These are phyloP conservation scores for Penicillium dipodomyicola DNA, from an alignment of 495 filamentous ascomycete genomes.

Conservation along the genomic window DNA sequence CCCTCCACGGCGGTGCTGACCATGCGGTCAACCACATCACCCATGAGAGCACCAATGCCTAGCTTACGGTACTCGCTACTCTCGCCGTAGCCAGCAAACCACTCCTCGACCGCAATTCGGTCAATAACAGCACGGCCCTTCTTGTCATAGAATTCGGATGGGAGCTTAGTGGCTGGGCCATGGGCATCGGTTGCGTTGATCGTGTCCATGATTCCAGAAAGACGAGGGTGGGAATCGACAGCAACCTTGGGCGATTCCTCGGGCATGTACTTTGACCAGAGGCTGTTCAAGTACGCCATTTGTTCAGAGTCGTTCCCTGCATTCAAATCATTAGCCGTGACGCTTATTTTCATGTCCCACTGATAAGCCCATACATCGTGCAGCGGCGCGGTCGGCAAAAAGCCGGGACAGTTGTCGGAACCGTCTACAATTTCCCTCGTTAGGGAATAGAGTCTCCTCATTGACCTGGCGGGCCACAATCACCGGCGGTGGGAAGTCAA, in stretches of 20 bases:
- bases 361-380: slow-evolving; percentile 54
- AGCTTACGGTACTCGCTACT: slow-evolving; percentile 79
- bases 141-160: slow-evolving; percentile 81
- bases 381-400: slow-evolving; percentile 78
- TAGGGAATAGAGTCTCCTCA: slow-evolving; percentile 92
- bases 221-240: slow-evolving; percentile 78
- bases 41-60: slow-evolving; percentile 80
- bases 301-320: slow-evolving; percentile 73
- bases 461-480: slow-evolving; percentile 68
- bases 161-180: slow-evolving; percentile 72
- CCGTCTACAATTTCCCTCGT: slow-evolving; percentile 79
- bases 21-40: slow-evolving; percentile 85
- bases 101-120: slow-evolving; percentile 82
- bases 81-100: slow-evolving; percentile 85
- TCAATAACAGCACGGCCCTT: slow-evolving; percentile 70
- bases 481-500: slow-evolving; percentile 65
- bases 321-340: slow-evolving; percentile 5
- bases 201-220: slow-evolving; percentile 91
- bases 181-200: slow-evolving; percentile 87
- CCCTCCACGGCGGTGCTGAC: slow-evolving; percentile 64
- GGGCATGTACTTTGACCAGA: slow-evolving; percentile 83
- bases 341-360: neutral
- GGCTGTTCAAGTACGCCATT: slow-evolving; percentile 76
- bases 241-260: slow-evolving; percentile 61
- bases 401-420: slow-evolving; percentile 75